Base-by-base conservation (phyloP, 2,329 filamentous ascomycete genomes). In the Monilinia fructigena region DNA sequence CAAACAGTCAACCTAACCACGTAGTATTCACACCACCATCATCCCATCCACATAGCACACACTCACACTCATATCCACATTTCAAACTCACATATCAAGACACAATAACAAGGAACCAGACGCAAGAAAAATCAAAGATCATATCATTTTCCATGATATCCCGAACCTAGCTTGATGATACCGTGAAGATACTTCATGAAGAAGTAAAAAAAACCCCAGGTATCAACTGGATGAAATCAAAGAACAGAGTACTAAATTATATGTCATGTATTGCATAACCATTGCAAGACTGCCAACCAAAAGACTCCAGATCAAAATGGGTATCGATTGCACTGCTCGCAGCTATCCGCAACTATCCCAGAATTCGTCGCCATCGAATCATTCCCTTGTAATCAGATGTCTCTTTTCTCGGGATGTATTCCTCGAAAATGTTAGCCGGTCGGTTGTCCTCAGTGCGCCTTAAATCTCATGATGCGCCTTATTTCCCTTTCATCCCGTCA, bases 281-380 rank as follows among this genome's bases (percentile, higher is more conserved):
- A 26, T 61, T 61, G 58, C 47, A 61, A 40, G 45, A 61, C 38
- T 26, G n/a, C 45, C 45, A 61, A 52, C 58, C 45, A 20, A 26
- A 26, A 50, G 58, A 61, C 58, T 61, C 58, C 45, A 61, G 45
- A 50, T 61, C 47, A 61, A 50, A 61, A 61, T 40, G 58, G 58
- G 58, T 61, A 61, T 50, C 28, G 31, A 50, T 26, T 47, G 58
- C 45, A 26, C 31, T 18, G 42, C 45, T 61, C 45, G 16, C 38
- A n/a, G 31, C 31, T 55, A 28, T 53, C 14, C 6, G 11, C 35
- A 16, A 20, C 20, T n/a, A 10, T 55, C 31, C 20, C 48, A 20
- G 45, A 50, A 50, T 1, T 42, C 2, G 3, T 42, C 7, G 3
- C 26, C 11, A 47, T 60, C 45, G 45, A 50, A 23, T 60, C n/a